These are phyloP conservation scores for Paraphaeosphaeria minitans DNA, from an alignment of 2,329 filamentous ascomycete species.

Conservation along the genomic window DNA sequence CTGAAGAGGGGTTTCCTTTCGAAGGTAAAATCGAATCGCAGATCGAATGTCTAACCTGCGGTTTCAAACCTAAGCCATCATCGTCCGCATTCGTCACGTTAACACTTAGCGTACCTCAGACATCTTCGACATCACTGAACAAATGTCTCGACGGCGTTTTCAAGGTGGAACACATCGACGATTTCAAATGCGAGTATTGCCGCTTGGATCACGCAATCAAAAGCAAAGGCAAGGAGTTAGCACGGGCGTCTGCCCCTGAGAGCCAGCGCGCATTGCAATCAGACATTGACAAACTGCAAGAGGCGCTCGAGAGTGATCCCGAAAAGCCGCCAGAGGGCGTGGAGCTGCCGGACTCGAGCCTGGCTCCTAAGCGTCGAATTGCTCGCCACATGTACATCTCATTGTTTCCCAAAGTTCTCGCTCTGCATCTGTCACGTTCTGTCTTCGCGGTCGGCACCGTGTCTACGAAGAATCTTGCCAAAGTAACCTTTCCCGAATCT, in stretches of 20 bases:
- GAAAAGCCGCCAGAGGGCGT: constrained; percentile 76
- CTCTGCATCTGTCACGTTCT: constrained; percentile 89
- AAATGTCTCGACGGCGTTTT: constrained; percentile 92
- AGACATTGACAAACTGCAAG: constrained; percentile 68
- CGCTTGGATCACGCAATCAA: constrained; percentile 79
- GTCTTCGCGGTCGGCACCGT: constrained; percentile 80
- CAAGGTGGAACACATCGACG: constrained; percentile 94
- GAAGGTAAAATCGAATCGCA: constrained; percentile 94
- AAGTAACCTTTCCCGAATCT: constrained; percentile 89
- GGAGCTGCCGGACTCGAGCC: constrained; percentile 72
- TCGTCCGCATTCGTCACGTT: constrained; percentile 88
- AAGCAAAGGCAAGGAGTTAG: constrained; percentile 64
- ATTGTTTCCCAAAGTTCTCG: constrained; percentile 84
- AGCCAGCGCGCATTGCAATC: constrained; percentile 57
- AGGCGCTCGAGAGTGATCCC: constrained; percentile 78
- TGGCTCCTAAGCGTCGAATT: constrained; percentile 82
- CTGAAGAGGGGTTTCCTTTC: constrained; percentile 82
- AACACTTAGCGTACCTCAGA: constrained; percentile 88
- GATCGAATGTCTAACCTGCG: constrained; percentile 88
- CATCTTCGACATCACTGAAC: constrained; percentile 76
- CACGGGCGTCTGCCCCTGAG: constrained; percentile 41
- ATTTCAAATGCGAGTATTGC: constrained; percentile 95
- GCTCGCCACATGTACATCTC: constrained; percentile 87
- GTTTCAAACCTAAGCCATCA: constrained; percentile 84
- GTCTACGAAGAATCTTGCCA: constrained; percentile 92